Evolutionary conservation across 345 rosid species (phyloP).

Genomic region (Punica granatum): DNA sequence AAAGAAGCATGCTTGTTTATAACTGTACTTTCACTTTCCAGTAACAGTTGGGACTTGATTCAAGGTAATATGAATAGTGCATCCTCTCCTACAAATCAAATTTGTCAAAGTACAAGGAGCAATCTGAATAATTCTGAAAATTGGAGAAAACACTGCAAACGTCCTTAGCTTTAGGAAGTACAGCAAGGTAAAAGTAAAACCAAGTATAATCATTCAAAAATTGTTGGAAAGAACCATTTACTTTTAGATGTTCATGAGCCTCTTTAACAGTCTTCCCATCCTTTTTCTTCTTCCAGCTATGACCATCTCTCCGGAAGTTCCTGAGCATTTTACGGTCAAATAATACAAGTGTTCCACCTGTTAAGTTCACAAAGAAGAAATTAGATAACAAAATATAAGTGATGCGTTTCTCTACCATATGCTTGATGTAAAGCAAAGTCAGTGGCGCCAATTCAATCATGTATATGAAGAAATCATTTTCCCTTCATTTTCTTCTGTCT

Average conservation of each 20-base stretch:
- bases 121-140: not conserved
- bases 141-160: not conserved
- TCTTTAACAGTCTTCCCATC: slow-evolving; percentile 98
- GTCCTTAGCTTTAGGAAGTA: not conserved
- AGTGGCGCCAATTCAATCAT: not conserved
- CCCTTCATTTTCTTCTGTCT: not conserved
- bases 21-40: not conserved
- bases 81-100: not conserved
- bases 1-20: not conserved
- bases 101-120: not conserved
- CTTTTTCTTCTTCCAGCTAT: slow-evolving; percentile 98
- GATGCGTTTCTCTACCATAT: not conserved
- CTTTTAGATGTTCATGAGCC: slow-evolving; percentile 98
- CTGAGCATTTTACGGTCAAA: slow-evolving; percentile 96
- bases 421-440: not conserved
- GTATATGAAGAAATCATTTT: not conserved
- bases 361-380: slow-evolving; percentile 14
- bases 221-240: slow-evolving; percentile 20
- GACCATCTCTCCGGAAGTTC: slow-evolving; percentile 96
- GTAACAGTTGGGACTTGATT: not conserved
- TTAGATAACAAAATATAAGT: not conserved
- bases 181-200: not conserved
- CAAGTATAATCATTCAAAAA: not conserved
- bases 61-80: not conserved
- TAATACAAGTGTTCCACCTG: slow-evolving; percentile 76